Evolutionary conservation across 2,329 filamentous ascomycete genomes (phyloP).

Genomic region (Paecilomyces fulvus): DNA sequence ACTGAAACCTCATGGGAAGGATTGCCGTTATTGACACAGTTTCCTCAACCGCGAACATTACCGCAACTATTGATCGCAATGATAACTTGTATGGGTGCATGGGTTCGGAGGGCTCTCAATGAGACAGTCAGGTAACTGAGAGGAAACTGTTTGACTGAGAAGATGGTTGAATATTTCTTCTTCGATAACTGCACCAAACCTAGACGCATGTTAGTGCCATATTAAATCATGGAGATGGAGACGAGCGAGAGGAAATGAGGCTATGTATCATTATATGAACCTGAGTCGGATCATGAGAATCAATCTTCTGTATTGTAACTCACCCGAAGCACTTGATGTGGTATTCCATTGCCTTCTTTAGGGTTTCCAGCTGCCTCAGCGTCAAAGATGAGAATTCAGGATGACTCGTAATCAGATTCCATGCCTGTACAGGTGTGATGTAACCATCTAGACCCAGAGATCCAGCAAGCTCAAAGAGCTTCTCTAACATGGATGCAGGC

Average conservation of each 20-base stretch:
- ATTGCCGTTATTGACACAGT: neutral
- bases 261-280: neutral
- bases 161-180: neutral
- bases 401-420: neutral
- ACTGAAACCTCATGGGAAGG: neutral
- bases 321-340: neutral
- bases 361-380: neutral
- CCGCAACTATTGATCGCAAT: neutral
- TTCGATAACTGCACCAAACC: neutral
- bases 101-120: neutral
- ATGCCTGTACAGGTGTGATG: neutral
- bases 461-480: neutral
- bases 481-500: neutral
- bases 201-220: neutral
- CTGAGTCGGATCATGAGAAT: neutral
- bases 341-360: neutral
- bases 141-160: neutral
- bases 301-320: neutral
- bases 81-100: neutral
- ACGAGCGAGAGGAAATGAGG: neutral
- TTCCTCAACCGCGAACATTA: neutral
- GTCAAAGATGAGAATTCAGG: neutral
- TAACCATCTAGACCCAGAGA: neutral
- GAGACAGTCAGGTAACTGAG: neutral
- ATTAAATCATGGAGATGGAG: neutral